Percentiles rank a stretch among this genome's conserved stretches.
phyloP scores from a whole-genome alignment of 2,329 filamentous ascomycete species.

The Aspergillus aculeatinus region DNA sequence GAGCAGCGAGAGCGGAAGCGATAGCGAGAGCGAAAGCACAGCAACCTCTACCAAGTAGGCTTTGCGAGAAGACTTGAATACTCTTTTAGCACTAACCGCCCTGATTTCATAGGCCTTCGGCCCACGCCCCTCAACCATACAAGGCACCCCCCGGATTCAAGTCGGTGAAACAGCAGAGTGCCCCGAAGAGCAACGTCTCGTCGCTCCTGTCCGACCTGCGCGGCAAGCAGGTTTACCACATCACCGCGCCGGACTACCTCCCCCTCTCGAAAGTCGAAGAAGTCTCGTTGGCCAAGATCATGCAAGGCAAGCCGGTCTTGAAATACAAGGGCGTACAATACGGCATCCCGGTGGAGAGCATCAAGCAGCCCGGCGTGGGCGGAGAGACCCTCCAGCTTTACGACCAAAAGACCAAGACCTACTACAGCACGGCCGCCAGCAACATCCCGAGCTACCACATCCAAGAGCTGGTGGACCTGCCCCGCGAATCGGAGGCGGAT shows the following conservation, averaged over 20 bases:
- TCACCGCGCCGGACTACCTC: constrained; percentile 47
- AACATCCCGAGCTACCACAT: constrained; percentile 37
- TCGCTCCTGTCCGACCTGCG: constrained; percentile 40
- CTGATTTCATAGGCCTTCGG: constrained; percentile 4
- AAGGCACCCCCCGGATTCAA: constrained; percentile 47
- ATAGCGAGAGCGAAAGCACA: constrained; percentile 16
- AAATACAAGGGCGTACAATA: constrained; percentile 45
- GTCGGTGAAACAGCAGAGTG: constrained; percentile 32
- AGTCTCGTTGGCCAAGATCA: constrained; percentile 42
- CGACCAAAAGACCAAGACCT: constrained; percentile 36
- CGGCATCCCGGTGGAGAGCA: constrained; percentile 37
- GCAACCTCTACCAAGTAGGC: neutral
- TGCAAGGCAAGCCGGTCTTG: constrained; percentile 43
- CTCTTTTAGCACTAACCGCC: neutral
- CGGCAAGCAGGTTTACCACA: constrained; percentile 51
- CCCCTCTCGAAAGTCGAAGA: constrained; percentile 47
- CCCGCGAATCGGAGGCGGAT: constrained; percentile 25
- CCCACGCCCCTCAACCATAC: constrained; percentile 38
- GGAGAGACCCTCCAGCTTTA: constrained; percentile 39
- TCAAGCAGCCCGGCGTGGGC: constrained; percentile 27
- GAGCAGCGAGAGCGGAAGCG: constrained; percentile 13
- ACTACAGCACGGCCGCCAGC: constrained; percentile 26
- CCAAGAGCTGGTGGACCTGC: constrained; percentile 38
- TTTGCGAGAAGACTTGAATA: neutral
- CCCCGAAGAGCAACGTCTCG: constrained; percentile 33